These are phyloP conservation scores for Marchantia polymorpha DNA, from an alignment of 225 moss, liverwort and hornwort genomes.

Conservation along the genomic window DNA sequence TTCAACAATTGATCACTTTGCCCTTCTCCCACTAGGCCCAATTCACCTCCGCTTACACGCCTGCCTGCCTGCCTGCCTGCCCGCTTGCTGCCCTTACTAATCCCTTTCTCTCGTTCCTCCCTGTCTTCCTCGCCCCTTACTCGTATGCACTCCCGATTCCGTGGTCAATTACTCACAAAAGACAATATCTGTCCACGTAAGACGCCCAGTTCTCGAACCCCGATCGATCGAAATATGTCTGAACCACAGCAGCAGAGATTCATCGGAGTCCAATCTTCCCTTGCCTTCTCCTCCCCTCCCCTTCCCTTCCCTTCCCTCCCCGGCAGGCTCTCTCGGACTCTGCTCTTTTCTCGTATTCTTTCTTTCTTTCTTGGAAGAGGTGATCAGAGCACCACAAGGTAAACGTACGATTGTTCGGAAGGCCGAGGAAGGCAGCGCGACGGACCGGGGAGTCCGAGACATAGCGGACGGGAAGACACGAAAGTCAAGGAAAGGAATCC, in stretches of 20 bases:
- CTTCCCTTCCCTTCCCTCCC: neutral
- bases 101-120: neutral
- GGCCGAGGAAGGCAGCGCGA: neutral
- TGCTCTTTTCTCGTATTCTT: neutral
- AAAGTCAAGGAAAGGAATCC: neutral
- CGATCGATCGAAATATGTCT: neutral
- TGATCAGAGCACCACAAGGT: neutral
- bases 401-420: neutral
- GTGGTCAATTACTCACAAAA: neutral
- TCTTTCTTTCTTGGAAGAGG: conserved; percentile 2
- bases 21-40: neutral
- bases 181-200: neutral
- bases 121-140: neutral
- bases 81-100: neutral
- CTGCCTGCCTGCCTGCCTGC: conserved; percentile 4
- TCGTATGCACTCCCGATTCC: neutral
- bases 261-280: neutral
- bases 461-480: neutral
- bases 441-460: neutral
- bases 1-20: neutral
- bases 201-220: neutral
- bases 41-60: neutral
- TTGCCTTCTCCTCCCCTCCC: neutral
- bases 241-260: neutral
- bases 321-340: neutral